Percentiles rank a stretch among this genome's conserved stretches.
Evolutionary conservation across 169 alveolate species (phyloP).

Genomic region (Babesia sp.): DNA sequence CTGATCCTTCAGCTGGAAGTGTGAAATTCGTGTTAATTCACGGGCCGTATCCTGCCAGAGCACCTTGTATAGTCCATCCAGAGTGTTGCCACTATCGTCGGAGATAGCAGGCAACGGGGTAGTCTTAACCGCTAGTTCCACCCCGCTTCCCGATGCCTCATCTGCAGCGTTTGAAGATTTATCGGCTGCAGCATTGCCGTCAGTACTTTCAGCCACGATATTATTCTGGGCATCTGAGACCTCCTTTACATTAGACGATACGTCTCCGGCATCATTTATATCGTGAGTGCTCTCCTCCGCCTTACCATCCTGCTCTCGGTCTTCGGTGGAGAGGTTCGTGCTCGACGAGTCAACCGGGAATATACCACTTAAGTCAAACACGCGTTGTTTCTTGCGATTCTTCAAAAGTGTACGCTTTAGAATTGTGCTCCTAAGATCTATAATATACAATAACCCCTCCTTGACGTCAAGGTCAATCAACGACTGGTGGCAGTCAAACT

Average conservation of each 20-base stretch:
- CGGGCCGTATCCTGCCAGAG: conserved; percentile 70
- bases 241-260: neutral
- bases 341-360: conserved; percentile 10
- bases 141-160: neutral
- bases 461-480: conserved; percentile 8
- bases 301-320: conserved; percentile 15
- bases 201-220: neutral
- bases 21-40: conserved; percentile 43
- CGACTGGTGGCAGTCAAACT: conserved; percentile 16
- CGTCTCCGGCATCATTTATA: conserved; percentile 10
- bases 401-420: conserved; percentile 1
- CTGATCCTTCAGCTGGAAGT: conserved; percentile 61
- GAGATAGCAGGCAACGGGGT: neutral
- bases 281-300: conserved; percentile 17
- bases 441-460: conserved; percentile 4
- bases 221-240: neutral
- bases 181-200: neutral
- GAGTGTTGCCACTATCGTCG: neutral
- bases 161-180: neutral
- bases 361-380: conserved; percentile 18
- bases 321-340: conserved; percentile 20
- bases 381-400: conserved; percentile 6
- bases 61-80: conserved; percentile 43
- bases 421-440: neutral
- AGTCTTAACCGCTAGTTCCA: neutral